Percentiles rank a stretch among this genome's conserved stretches.
Conservation (phyloP, 2,329 filamentous ascomycete species). For the Emericellopsis cladophorae region DNA sequence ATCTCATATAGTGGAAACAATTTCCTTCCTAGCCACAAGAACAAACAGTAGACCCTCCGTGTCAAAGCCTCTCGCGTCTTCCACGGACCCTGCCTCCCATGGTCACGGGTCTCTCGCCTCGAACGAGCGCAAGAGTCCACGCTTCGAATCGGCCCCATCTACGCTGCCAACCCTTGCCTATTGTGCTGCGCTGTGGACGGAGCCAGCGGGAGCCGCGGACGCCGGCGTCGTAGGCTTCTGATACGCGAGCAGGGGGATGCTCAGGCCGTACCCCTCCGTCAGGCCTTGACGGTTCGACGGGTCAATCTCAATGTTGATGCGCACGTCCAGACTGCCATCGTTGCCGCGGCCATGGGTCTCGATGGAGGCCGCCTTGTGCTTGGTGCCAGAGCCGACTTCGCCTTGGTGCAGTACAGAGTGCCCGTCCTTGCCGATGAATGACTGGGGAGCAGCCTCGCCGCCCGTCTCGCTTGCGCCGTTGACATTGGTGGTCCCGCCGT, state of each 20-base stretch:
- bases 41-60: neutral
- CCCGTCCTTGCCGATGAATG: conserved; percentile 42
- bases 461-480: conserved; percentile 2
- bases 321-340: conserved; percentile 62
- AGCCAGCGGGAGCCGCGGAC: conserved; percentile 1
- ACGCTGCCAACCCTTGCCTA: no score
- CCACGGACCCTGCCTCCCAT: neutral
- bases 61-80: neutral
- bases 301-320: conserved; percentile 76
- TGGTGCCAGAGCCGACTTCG: conserved; percentile 66
- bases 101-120: no score
- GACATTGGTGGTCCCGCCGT: conserved; percentile 10
- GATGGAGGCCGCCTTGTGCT: conserved; percentile 56
- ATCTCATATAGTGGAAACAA: no score
- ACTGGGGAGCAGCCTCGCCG: conserved; percentile 4
- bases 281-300: conserved; percentile 69
- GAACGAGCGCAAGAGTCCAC: no score
- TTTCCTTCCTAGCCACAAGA: no score
- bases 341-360: conserved; percentile 40
- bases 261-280: conserved; percentile 73
- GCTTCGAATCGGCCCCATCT: no score
- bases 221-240: conserved; percentile 11
- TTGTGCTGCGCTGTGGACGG: neutral
- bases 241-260: conserved; percentile 59
- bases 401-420: conserved; percentile 63